Evolutionary conservation across 805 yeast species (phyloP).

Genomic region (Suhomyces vadensis): DNA sequence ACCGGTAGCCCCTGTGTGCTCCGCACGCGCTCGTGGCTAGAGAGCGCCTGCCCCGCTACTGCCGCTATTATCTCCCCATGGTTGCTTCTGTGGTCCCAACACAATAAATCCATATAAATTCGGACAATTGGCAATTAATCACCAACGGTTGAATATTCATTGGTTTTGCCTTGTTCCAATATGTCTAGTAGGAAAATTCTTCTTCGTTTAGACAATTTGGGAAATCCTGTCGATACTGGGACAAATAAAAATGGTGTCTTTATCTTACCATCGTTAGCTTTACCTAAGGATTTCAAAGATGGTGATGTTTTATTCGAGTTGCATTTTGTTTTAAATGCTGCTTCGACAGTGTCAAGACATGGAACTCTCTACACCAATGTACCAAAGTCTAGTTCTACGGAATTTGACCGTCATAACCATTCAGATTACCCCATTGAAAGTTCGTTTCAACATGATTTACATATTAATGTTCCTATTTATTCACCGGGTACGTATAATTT

Average conservation of each 20-base stretch:
- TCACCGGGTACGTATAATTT: slow-evolving; percentile 80
- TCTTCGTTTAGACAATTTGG: slow-evolving; percentile 47
- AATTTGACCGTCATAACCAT: slow-evolving; percentile 60
- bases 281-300: slow-evolving; percentile 28
- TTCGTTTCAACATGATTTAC: slow-evolving; percentile 65
- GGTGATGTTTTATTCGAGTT: slow-evolving; percentile 51
- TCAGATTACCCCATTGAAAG: slow-evolving; percentile 50
- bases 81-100: not conserved
- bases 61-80: too few relatives aligned
- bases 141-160: not conserved
- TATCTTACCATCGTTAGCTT: slow-evolving; percentile 49
- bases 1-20: not conserved
- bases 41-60: not conserved
- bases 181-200: slow-evolving; percentile 37
- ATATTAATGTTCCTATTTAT: slow-evolving; percentile 60
- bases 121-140: not conserved
- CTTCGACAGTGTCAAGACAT: slow-evolving; percentile 67
- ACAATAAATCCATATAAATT: not conserved
- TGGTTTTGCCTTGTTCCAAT: not conserved
- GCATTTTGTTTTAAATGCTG: slow-evolving; percentile 69
- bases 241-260: slow-evolving; percentile 48
- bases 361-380: slow-evolving; percentile 76
- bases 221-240: slow-evolving; percentile 45
- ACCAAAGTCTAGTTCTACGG: slow-evolving; percentile 45
- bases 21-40: slow-evolving; percentile 1